Evolutionary conservation across 352 stramenopile genomes (phyloP).

Genomic region (Phytophthora uliginosa): DNA sequence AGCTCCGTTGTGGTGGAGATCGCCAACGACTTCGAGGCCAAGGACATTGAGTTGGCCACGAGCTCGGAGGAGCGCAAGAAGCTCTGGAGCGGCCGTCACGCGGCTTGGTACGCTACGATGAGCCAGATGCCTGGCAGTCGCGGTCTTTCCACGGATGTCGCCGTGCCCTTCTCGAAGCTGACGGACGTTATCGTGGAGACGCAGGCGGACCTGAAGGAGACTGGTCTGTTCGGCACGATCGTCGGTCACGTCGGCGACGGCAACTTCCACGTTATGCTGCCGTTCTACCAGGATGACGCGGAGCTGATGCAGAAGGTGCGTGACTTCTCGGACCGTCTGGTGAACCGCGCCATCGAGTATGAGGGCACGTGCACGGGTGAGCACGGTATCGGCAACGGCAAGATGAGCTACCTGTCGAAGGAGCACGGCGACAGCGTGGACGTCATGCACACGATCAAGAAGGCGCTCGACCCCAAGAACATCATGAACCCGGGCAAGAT

Average conservation of each 20-base stretch:
- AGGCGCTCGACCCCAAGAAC: conserved; percentile 94
- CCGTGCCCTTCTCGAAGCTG: conserved; percentile 96
- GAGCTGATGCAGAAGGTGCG: conserved; percentile 90
- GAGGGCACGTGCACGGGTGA: conserved; percentile 99
- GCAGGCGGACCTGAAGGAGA: conserved; percentile 91
- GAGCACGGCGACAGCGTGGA: conserved; percentile 94
- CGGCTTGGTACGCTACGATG: conserved; percentile 90
- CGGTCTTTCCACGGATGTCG: conserved; percentile 96
- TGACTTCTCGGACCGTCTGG: conserved; percentile 89
- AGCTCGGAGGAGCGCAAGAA: conserved; percentile 82
- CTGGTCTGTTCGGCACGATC: conserved; percentile 92
- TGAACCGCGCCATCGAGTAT: conserved; percentile 85
- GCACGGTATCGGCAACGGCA: conserved; percentile 97
- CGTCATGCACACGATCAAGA: conserved; percentile 97
- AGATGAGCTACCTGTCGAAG: conserved; percentile 92
- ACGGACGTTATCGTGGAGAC: conserved; percentile 95
- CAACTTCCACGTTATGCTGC: conserved; percentile 99
- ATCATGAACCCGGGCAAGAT: conserved; percentile 99
- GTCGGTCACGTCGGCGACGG: conserved; percentile 96
- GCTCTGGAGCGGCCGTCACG: conserved; percentile 86
- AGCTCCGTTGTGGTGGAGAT: conserved; percentile 88
- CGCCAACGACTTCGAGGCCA: conserved; percentile 84
- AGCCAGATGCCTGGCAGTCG: conserved; percentile 84
- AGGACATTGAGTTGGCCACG: conserved; percentile 85
- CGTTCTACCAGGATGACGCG: conserved; percentile 88